Evolutionary conservation across 2,329 filamentous ascomycete species (phyloP).

Genomic region (Hansfordia pulvinata): DNA sequence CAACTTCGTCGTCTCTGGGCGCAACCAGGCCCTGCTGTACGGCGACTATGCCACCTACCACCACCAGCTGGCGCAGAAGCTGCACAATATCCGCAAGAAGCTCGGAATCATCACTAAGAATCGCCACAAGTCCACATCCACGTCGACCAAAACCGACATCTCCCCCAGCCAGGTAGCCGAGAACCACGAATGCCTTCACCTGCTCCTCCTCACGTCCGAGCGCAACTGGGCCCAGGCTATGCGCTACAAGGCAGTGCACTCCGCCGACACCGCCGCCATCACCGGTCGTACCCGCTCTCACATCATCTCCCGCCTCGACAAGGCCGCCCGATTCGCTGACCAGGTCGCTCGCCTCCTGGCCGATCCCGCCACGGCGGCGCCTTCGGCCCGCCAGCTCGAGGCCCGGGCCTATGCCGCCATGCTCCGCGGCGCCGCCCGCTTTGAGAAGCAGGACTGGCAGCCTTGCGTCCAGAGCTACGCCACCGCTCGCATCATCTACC

Average conservation of each 20-base stretch:
- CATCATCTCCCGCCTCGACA: conserved; percentile 75
- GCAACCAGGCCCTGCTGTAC: conserved; percentile 73
- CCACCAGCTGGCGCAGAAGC: conserved; percentile 61
- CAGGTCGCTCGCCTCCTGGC: conserved; percentile 54
- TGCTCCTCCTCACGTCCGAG: conserved; percentile 79
- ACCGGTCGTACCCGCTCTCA: conserved; percentile 71
- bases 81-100: conserved; percentile 75
- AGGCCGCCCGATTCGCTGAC: conserved; percentile 59
- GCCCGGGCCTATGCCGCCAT: conserved; percentile 71
- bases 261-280: conserved; percentile 67
- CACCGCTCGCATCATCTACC: conserved; percentile 70
- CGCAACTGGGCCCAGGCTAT: conserved; percentile 92
- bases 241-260: conserved; percentile 77
- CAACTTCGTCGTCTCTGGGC: conserved; percentile 61
- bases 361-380: conserved; percentile 52
- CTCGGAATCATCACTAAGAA: conserved; percentile 73
- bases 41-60: conserved; percentile 85
- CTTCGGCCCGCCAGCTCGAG: conserved; percentile 62
- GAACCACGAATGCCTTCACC: conserved; percentile 65
- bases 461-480: conserved; percentile 64
- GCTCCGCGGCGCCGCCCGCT: conserved; percentile 62
- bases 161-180: conserved; percentile 62
- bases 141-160: conserved; percentile 53
- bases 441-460: conserved; percentile 84
- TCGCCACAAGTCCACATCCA: conserved; percentile 74